Evolutionary conservation across 2,329 filamentous ascomycete genomes (phyloP), one percentile per base, ranked within the genome.

Genomic region (Cladosporium sphaerospermum): DNA sequence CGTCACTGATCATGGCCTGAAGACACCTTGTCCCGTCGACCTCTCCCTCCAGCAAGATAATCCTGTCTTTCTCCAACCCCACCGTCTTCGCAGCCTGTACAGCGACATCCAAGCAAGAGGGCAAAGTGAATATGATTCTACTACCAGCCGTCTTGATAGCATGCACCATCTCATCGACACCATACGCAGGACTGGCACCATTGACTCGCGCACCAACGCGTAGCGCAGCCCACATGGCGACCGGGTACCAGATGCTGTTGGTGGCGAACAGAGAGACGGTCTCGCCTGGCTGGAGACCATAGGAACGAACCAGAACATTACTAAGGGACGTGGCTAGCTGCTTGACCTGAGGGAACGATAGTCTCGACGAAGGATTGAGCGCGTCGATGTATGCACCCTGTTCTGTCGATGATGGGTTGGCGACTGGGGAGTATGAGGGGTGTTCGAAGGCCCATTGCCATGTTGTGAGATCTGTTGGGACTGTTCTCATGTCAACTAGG

Each of bases 171-270:
- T 87, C 84, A 44, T 86, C 83, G 11, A 80, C 73, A 51, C 80
- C 84, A 66, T 86, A 86, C 0, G 82, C 83, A 0, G 83, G 83
- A 14, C 76, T 81, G 0, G 82, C 83, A 1, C 83, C 83, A 6
- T 76, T 81, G 1, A 85, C 78, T 28, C 81, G 74, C 7, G 78
- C 82, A 0, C 74, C 78, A 4, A 72, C 74, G 10, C 78, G 74
- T 4, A 82, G 69, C 2, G 77, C 75, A 0, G 78, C 77, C 54
- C 81, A 75, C 73, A 85, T 80, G 11, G 79, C 81, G 4, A 85
- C 77, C 0, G 83, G 82, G 60, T 85, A 85, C 81, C 81, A 85
- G 51, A 86, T 78, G 7, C 79, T 82, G 61, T 86, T 86, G 18
- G 78, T 77, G 48, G 76, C 78, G 67, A 85, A 86, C 1, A 86